Base-by-base conservation (phyloP, 2,329 filamentous ascomycete species). In the Parasarocladium wereldwijsianum region DNA sequence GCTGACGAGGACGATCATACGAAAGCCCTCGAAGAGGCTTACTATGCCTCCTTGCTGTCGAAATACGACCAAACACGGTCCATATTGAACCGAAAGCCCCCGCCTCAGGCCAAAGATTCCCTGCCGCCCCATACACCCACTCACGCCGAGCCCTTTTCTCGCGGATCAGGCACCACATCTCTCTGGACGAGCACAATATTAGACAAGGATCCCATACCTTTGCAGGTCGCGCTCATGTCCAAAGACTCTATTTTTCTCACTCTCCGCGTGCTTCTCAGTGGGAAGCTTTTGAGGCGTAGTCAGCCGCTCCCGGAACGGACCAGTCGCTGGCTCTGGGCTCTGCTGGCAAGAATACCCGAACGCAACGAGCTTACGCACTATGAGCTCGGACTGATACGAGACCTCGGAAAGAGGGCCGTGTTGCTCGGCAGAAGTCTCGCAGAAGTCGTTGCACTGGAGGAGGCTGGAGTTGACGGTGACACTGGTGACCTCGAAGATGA, bases 251-350 rank as follows among this genome's bases (percentile, higher is more conserved):
- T 80, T 3, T 55, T 87, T 29, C 64, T 68, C 20, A 60, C 87
- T 18, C 48, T 93, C 22, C 64, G 69, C 16, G 60, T 86, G 31
- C 55, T 81, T n/a, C 58, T 78, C 17, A 62, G 65, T 12, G 70
- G 71, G 31, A 71, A 70, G 36, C 70, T 79, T 30, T 64, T 78
- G 31, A 66, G 64, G 26, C 66, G 64, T 29, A 68, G 66, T n/a
- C 53, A 60, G 14, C 62, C 65, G 17, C 58, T 84, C 17, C 61
- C 70, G 16, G 66, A 70, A 41, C 67, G 75, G 27, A 73, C 81
- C 4, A 85, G 83, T 35, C 66, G 73, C 11, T 96, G 87, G 87
- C 60, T 82, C 4, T 94, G 85, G 86, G 75, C 78, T 0, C 52
- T 93, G 34, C 59, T 94, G 25, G 83, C 80, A 3, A 68, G 74